phyloP scores from a whole-genome alignment of 2,329 filamentous ascomycete genomes.

The Fusarium oligoseptatum region DNA sequence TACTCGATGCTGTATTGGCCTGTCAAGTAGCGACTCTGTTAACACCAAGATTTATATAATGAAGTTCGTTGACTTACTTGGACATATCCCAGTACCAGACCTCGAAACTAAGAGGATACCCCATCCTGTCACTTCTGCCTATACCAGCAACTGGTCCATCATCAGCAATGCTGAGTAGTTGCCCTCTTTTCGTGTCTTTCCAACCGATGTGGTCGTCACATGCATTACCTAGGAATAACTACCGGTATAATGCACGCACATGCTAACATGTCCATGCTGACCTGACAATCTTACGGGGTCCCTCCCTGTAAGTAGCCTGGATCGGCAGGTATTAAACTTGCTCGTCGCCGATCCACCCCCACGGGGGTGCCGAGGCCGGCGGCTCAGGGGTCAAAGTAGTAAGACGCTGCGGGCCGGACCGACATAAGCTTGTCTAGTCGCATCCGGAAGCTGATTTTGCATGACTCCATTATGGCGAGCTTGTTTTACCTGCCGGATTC shows the following conservation, averaged over 20 bases:
- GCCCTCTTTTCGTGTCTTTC: not conserved
- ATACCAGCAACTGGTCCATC: not conserved
- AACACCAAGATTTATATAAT: conserved; percentile 1
- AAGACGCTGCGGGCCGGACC: not conserved
- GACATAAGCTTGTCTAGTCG: not conserved
- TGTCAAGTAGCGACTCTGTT: not conserved
- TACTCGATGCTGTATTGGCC: not conserved
- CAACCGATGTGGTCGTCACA: not conserved
- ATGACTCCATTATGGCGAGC: not conserved
- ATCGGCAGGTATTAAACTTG: conserved; percentile 1
- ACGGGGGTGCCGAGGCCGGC: not conserved
- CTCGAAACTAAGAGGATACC: not conserved
- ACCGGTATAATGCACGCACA: not conserved
- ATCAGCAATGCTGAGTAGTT: not conserved
- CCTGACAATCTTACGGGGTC: not conserved
- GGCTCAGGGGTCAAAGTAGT: not conserved
- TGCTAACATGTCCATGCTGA: not conserved
- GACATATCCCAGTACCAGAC: not conserved
- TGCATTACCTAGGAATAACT: too few species aligned
- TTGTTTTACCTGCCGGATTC: not conserved
- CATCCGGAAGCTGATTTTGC: not conserved
- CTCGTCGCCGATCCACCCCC: not conserved
- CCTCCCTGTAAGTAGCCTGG: not conserved
- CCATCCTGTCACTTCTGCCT: not conserved
- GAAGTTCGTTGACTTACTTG: not conserved